phyloP scores from a whole-genome alignment of 2,329 filamentous ascomycete genomes.

The Gyromitra esculenta region DNA sequence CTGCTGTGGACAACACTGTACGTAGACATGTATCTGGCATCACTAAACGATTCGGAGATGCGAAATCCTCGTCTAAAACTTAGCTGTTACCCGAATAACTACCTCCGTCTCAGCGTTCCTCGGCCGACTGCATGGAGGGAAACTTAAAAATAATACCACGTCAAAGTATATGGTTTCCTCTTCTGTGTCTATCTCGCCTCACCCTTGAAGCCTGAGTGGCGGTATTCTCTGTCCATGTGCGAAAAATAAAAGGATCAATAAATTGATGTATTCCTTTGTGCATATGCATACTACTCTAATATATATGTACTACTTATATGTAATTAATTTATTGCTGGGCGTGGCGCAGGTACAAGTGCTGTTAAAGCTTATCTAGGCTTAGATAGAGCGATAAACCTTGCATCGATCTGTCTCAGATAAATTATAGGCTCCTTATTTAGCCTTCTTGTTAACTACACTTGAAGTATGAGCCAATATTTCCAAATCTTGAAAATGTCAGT shows the following conservation, averaged over 20 bases:
- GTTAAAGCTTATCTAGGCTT: not conserved
- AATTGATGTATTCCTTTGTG: not conserved
- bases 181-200: too few species aligned
- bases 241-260: not conserved
- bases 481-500: not conserved
- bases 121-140: too few species aligned
- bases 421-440: constrained; percentile 29
- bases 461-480: not conserved
- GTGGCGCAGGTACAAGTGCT: not conserved
- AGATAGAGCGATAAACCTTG: not conserved
- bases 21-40: too few species aligned
- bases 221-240: not conserved
- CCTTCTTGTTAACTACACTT: constrained; percentile 5
- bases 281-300: not conserved
- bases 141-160: too few species aligned
- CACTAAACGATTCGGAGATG: too few species aligned
- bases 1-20: too few species aligned
- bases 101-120: too few species aligned
- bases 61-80: too few species aligned
- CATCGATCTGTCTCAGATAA: constrained; percentile 11
- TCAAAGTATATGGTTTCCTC: too few species aligned
- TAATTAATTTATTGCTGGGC: constrained; percentile 13
- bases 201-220: too few species aligned
- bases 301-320: constrained; percentile 2
- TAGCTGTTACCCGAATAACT: too few species aligned